Conservation (phyloP, 2,329 filamentous ascomycete genomes). For the Aureobasidium sp. region DNA sequence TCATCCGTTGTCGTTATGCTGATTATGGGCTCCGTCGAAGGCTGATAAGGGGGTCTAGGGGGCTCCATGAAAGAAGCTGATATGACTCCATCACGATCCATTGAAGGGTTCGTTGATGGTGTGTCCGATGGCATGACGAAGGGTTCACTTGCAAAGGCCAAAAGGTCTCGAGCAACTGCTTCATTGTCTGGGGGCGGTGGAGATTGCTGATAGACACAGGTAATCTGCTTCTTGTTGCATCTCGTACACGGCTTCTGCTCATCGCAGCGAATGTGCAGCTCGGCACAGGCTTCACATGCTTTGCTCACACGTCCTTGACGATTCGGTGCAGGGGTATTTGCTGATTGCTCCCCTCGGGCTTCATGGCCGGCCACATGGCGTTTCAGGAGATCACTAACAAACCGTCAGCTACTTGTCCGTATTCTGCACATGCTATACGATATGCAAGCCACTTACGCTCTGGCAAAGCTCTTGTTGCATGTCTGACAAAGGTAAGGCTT, state of each 20-base stretch:
- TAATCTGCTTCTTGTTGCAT: conserved; percentile 41
- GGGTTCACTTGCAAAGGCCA: background rate
- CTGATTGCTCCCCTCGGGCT: conserved; percentile 27
- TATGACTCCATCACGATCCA: background rate
- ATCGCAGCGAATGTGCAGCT: conserved; percentile 45
- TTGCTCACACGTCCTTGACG: conserved; percentile 36
- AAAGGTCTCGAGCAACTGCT: conserved; percentile 1
- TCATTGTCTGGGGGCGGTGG: conserved; percentile 8
- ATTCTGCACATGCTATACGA: too few relatives aligned
- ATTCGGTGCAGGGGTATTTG: conserved; percentile 23
- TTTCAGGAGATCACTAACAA: conserved; percentile 39
- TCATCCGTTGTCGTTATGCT: background rate
- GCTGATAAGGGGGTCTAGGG: background rate
- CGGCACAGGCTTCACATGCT: conserved; percentile 44
- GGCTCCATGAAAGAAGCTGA: background rate
- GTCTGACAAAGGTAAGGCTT: conserved; percentile 38
- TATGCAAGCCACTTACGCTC: conserved; percentile 28
- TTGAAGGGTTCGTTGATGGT: background rate
- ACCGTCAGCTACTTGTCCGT: conserved; percentile 1
- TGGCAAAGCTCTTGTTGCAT: conserved; percentile 39
- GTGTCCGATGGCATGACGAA: background rate
- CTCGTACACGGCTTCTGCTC: conserved; percentile 46
- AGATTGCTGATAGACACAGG: conserved; percentile 30
- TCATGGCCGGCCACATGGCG: conserved; percentile 40
- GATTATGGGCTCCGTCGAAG: background rate